These are phyloP conservation scores for Carnegiea gigantea DNA, from an alignment of 179 eudicot genomes.

Conservation along the genomic window DNA sequence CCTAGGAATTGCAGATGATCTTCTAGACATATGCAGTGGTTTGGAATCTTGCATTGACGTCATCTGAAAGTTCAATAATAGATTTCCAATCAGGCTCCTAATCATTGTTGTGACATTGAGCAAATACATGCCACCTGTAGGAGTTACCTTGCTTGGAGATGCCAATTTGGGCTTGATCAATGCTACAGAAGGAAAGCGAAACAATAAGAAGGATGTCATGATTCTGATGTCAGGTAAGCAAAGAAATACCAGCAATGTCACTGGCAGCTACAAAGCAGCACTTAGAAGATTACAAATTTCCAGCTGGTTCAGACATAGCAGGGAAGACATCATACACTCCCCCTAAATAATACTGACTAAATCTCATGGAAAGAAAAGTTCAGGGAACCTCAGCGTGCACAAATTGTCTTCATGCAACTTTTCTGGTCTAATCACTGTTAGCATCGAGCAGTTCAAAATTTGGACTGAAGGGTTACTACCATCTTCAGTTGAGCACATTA, in stretches of 20 bases:
- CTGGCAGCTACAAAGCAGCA: slow-evolving; percentile 11
- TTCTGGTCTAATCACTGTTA: neutral
- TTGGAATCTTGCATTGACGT: slow-evolving; percentile 23
- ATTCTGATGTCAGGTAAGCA: neutral
- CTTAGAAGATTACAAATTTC: too few relatives aligned
- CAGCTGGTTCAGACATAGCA: neutral
- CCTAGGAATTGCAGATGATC: slow-evolving; percentile 22
- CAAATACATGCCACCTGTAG: neutral
- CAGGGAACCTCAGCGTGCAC: neutral
- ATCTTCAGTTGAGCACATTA: too few relatives aligned
- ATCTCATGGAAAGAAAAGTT: neutral
- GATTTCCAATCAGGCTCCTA: neutral
- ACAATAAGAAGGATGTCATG: slow-evolving; percentile 1
- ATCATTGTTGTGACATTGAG: neutral
- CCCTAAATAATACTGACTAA: too few relatives aligned
- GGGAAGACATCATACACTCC: too few relatives aligned
- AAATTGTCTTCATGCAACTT: neutral
- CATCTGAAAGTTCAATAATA: slow-evolving; percentile 32
- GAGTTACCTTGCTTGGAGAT: slow-evolving; percentile 30
- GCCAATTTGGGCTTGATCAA: slow-evolving; percentile 18
- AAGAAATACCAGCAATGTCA: neutral
- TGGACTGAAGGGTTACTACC: too few relatives aligned
- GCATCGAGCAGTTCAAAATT: neutral
- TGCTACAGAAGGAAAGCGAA: slow-evolving; percentile 18
- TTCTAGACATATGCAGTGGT: slow-evolving; percentile 20